Evolutionary conservation across 306 rosid species (phyloP).

Genomic region (Sophora flavescens): DNA sequence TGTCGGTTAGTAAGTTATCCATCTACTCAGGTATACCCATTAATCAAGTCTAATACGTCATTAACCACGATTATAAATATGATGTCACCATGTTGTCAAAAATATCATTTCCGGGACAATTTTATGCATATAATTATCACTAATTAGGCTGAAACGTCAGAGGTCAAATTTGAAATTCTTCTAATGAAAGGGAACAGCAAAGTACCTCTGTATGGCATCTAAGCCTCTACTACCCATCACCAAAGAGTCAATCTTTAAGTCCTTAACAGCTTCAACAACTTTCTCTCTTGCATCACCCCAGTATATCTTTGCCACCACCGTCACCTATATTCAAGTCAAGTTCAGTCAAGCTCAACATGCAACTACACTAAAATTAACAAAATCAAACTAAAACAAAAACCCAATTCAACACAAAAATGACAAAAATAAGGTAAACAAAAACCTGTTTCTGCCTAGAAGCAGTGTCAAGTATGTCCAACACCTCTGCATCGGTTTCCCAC

Average conservation of each 20-base stretch:
- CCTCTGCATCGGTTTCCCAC: constrained; percentile 56
- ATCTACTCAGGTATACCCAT: no score
- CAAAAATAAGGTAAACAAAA: neutral
- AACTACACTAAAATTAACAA: neutral
- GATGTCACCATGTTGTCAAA: no score
- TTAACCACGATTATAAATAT: no score
- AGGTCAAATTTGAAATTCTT: no score
- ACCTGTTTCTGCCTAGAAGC: constrained; percentile 59
- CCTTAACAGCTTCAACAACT: constrained; percentile 47
- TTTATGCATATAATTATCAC: neutral
- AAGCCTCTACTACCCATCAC: constrained; percentile 72
- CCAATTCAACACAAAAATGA: neutral
- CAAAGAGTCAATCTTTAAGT: constrained; percentile 59
- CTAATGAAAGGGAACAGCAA: neutral
- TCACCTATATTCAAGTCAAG: constrained; percentile 45
- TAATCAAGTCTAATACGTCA: no score
- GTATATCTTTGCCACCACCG: constrained; percentile 57
- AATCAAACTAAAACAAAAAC: constrained; percentile 1
- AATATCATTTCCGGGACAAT: no score
- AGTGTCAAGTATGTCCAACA: constrained; percentile 57
- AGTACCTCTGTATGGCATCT: constrained; percentile 59
- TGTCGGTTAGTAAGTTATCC: no score
- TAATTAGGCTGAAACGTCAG: neutral
- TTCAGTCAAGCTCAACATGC: neutral
- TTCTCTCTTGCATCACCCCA: constrained; percentile 72